Conservation (phyloP, 108 stramenopile species). For the Mediolabrus comicus region DNA sequence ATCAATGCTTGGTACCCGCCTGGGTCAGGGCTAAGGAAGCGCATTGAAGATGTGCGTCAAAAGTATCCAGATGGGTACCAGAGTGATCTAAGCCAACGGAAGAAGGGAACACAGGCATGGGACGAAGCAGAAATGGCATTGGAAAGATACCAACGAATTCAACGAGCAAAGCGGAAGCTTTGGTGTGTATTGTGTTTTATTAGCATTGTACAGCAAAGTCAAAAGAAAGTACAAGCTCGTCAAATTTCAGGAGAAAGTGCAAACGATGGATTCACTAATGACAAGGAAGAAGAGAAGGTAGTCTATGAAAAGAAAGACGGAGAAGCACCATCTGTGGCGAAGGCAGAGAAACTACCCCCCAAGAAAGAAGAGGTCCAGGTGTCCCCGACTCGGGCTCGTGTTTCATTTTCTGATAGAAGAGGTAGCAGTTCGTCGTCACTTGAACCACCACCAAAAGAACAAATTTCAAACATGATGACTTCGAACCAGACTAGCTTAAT, state of each 20-base stretch:
- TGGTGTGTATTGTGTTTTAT: constrained; percentile 21
- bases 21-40: constrained; percentile 33
- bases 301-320: background rate
- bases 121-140: constrained; percentile 38
- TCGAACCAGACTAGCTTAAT: background rate
- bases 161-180: constrained; percentile 45
- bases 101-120: constrained; percentile 24
- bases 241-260: background rate
- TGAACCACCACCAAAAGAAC: background rate
- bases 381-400: background rate
- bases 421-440: background rate
- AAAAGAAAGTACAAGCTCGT: constrained; percentile 19
- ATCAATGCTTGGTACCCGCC: constrained; percentile 51
- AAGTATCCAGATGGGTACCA: constrained; percentile 43
- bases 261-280: background rate
- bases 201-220: constrained; percentile 26
- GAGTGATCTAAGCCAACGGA: constrained; percentile 5
- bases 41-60: constrained; percentile 31
- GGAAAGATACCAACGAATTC: constrained; percentile 40
- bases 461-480: background rate
- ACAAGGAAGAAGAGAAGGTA: background rate
- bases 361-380: background rate
- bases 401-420: background rate
- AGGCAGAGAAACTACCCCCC: background rate
- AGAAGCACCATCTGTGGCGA: background rate